These are phyloP conservation scores for Aspergillus udagawae DNA, from an alignment of 2,329 filamentous ascomycete species.

Conservation along the genomic window DNA sequence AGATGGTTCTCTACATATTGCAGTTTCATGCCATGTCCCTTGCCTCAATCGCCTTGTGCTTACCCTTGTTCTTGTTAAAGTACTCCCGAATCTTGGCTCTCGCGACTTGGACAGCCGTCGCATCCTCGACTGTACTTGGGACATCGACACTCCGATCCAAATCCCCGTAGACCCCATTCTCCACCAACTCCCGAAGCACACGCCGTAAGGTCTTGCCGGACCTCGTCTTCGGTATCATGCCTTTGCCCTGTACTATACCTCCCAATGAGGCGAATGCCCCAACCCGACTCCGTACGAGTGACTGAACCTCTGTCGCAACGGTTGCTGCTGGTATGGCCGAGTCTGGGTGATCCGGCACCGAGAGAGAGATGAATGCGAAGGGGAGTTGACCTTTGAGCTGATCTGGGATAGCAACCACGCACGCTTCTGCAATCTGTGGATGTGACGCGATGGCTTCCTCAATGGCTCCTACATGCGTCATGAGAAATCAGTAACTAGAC, in stretches of 20 bases:
- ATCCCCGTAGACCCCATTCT: conserved; percentile 72
- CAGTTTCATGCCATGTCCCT: too few species aligned
- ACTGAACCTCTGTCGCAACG: too few species aligned
- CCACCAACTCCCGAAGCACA: conserved; percentile 76
- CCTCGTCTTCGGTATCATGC: conserved; percentile 87
- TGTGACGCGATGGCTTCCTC: conserved; percentile 87
- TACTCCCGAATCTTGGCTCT: conserved; percentile 69
- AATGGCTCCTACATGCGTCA: conserved; percentile 61
- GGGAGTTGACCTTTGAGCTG: conserved; percentile 83
- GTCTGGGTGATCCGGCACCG: conserved; percentile 40
- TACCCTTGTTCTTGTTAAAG: conserved; percentile 45
- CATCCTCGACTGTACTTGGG: conserved; percentile 83
- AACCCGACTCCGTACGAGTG: conserved; percentile 70
- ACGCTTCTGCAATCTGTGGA: conserved; percentile 73
- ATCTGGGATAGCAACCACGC: conserved; percentile 82
- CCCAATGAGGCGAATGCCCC: conserved; percentile 82
- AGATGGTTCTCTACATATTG: too few species aligned
- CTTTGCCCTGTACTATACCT: conserved; percentile 77
- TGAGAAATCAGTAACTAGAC: too few species aligned
- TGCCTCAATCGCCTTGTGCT: too few species aligned
- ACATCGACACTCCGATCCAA: conserved; percentile 68
- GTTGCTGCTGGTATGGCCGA: conserved; percentile 39
- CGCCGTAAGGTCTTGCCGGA: conserved; percentile 84
- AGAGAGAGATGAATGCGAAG: conserved; percentile 68
- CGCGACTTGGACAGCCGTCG: conserved; percentile 68